Evolutionary conservation across 495 filamentous ascomycete species (phyloP).

Genomic region (Halenospora varia): DNA sequence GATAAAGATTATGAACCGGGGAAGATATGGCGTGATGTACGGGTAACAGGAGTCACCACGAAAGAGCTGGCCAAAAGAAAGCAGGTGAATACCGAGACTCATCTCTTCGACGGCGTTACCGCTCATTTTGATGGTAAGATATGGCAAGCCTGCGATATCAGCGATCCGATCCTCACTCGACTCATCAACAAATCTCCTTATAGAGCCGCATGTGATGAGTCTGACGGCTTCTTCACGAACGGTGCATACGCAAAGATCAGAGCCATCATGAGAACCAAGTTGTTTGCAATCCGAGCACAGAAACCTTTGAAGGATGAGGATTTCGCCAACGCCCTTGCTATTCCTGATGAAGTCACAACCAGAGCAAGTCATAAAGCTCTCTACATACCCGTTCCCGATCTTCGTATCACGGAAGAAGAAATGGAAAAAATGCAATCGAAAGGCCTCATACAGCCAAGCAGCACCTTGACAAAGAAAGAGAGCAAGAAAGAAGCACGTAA

Average conservation of each 20-base stretch:
- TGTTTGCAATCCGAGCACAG: conserved; percentile 46
- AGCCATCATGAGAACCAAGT: conserved; percentile 81
- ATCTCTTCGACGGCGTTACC: conserved; percentile 75
- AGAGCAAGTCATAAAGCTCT: not conserved
- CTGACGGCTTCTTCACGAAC: conserved; percentile 76
- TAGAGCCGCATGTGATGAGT: conserved; percentile 48
- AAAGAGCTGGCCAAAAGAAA: not conserved
- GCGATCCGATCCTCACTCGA: conserved; percentile 61
- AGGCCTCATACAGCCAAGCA: not conserved
- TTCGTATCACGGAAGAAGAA: conserved; percentile 24
- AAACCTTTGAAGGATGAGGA: conserved; percentile 47
- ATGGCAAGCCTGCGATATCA: conserved; percentile 92
- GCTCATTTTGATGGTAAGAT: conserved; percentile 72
- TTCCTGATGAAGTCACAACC: conserved; percentile 40
- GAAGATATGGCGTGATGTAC: conserved; percentile 11
- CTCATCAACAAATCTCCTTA: conserved; percentile 48
- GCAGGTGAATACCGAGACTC: conserved; percentile 34
- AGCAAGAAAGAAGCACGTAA: conserved; percentile 2
- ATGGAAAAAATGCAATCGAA: not conserved
- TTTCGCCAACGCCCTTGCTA: conserved; percentile 36
- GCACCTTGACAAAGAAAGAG: not conserved
- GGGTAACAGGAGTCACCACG: too few species aligned
- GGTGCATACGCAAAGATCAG: conserved; percentile 77
- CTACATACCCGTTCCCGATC: conserved; percentile 31
- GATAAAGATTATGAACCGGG: too few species aligned